A percentile compares a stretch with the other conserved stretches of the same genome.
Conservation (phyloP, 2,329 filamentous ascomycete species). For the Knoxdaviesia capensis region DNA sequence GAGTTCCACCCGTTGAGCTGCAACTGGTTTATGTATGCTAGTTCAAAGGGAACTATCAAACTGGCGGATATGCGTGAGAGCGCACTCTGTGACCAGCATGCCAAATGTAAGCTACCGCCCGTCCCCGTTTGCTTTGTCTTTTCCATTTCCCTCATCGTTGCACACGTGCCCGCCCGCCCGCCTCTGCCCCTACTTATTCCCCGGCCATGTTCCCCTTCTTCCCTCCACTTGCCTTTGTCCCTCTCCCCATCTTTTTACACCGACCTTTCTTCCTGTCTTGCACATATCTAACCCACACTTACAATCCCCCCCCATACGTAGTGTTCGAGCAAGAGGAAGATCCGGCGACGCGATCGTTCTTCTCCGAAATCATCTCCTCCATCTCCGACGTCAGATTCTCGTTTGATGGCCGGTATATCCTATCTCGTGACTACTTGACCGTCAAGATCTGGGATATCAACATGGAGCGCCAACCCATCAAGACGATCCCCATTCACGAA, state of each 20-base stretch:
- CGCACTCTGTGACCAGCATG: constrained; percentile 85
- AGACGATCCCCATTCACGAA: constrained; percentile 97
- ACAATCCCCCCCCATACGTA: constrained; percentile 15
- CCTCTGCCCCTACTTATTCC: not conserved
- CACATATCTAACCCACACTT: not conserved
- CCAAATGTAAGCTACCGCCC: constrained; percentile 46
- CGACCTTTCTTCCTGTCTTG: not conserved
- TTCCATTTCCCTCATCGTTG: constrained; percentile 1
- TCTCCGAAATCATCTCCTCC: constrained; percentile 97
- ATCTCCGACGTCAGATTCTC: constrained; percentile 98
- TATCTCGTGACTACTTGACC: constrained; percentile 92
- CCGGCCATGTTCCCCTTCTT: not conserved
- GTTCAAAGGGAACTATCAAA: constrained; percentile 97
- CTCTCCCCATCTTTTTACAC: too few species aligned
- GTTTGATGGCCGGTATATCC: constrained; percentile 85
- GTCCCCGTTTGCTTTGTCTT: not conserved
- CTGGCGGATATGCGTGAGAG: constrained; percentile 96
- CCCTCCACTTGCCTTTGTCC: too few species aligned
- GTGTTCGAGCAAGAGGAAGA: constrained; percentile 99
- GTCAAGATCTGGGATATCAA: constrained; percentile 99
- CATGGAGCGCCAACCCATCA: constrained; percentile 93
- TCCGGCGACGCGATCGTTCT: constrained; percentile 90
- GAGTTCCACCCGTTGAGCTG: constrained; percentile 95
- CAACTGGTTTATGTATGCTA: constrained; percentile 99
- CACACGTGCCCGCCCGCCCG: not conserved